Evolutionary conservation across 352 stramenopile genomes (phyloP), one percentile per base, ranked within the genome.

Genomic region (Pythium coloratum): DNA sequence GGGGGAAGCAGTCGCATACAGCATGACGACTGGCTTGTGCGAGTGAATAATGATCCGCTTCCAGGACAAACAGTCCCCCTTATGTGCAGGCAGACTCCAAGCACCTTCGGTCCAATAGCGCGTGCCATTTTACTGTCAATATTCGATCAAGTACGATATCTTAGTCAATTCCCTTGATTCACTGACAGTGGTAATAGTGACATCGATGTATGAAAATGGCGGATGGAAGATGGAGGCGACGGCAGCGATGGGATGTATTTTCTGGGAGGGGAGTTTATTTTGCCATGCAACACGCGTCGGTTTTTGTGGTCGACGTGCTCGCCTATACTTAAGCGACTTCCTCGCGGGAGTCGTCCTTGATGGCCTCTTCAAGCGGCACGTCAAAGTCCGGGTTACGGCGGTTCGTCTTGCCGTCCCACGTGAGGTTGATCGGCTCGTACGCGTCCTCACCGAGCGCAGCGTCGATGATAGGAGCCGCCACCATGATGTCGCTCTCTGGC

Each of bases 341-440:
- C 63, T 75, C 69, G 55, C 47, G 64, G 56, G 69, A 72, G 71
- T 75, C 78, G 55, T 75, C 59, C 77, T 88, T 91, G 38, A 87
- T 59, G 14, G 84, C 87, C 62, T 91, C 69, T 56, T 93, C 82
- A 44, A 92, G 59, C 14, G 84, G 83, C 46, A 93, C 79, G 67
- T 94, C 82, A 58, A 95, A 95, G 69, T 84, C 80, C 64, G 88
- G 88, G 76, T 95, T 95, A 64, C 88, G 84, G 44, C 88, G 88
- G 26, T 88, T 28, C 42, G 77, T 89, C 67, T 81, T 81, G 72
- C 88, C 88, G 70, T 95, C 88, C 88, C 88, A 95, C 56, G 82
- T 88, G 56, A 95, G 71, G 73, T 95, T 95, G 50, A 95, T 80
- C 54, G 85, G 80, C 30, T 90, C 80, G 75, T 92, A 95, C 32